Conservation (phyloP, 495 filamentous ascomycete species). For the Astrocystis sublimbata region DNA sequence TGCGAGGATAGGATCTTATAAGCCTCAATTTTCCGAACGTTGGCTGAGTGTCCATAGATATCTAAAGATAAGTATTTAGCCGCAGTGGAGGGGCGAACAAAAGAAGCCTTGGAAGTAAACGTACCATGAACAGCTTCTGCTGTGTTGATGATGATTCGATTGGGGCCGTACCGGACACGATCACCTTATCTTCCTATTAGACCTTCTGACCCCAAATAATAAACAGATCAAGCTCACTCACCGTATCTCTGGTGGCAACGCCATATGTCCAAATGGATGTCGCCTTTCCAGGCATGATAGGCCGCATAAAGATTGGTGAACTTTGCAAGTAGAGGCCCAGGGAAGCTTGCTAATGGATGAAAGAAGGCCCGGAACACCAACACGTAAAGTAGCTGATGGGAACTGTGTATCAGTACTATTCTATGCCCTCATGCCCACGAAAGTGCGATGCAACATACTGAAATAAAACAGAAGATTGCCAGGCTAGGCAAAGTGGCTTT, state of each 20-base stretch:
- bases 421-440: too few species aligned
- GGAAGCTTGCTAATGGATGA: slow-evolving; percentile 17
- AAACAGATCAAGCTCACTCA: neutral
- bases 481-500: too few species aligned
- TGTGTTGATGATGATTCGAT: neutral
- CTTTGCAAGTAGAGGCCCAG: slow-evolving; percentile 12
- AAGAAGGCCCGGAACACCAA: neutral
- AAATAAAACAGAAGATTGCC: too few species aligned
- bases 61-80: neutral
- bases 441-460: too few species aligned
- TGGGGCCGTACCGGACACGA: neutral
- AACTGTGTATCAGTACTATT: too few species aligned
- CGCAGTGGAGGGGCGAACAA: too few species aligned
- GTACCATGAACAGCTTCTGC: neutral
- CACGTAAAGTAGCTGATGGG: neutral
- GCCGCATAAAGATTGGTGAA: slow-evolving; percentile 14
- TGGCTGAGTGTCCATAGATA: neutral
- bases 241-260: slow-evolving; percentile 20
- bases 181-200: neutral
- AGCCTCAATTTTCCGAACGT: neutral
- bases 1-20: neutral
- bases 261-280: slow-evolving; percentile 15
- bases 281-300: slow-evolving; percentile 9
- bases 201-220: too few species aligned
- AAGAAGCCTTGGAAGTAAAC: neutral